Base-by-base conservation (phyloP, 495 filamentous ascomycete species). In the Neurospora discreta region DNA sequence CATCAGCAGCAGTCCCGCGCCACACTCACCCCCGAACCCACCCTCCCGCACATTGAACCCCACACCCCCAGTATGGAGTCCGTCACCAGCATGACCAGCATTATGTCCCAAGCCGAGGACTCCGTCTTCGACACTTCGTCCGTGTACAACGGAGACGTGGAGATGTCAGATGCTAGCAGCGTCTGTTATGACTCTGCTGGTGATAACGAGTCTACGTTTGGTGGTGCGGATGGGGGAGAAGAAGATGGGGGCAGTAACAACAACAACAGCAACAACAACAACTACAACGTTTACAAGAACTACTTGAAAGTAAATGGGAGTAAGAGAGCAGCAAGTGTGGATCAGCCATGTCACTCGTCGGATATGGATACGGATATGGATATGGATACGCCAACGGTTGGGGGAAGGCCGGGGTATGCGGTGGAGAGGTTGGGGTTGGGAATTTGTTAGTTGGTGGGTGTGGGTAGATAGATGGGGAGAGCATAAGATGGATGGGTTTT, bases 101-200 rank as follows among this genome's bases (percentile, higher is more conserved):
- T 38, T 38, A 38, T 20, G 46, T 33, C 38, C 16, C 33, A 42
- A 30, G 36, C 18, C 42, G 39, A 72, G 10, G 16, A 70, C n/a
- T 70, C 39, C 7, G 43, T 16, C 16, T 30, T 41, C 13, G n/a
- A 46, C 16, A 43, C 10, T 6, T 69, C 65, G 23, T 39, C 43
- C 30, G 33, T 30, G 9, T 30, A 41, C 15, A 41, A n/a, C 5
- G 73, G 67, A 72, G 83, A 85, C 42, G 75, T 85, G 16, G 83
- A 85, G 68, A 84, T 82, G 80, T 81, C 80, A 30, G 83, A 86
- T 71, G 76, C 75, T 20, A 78, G 77, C 39, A 83, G 80, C 39
- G 71, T 76, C 16, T 70, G 39, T 13, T 40, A 40, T 40, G 39
- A 73, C 36, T 79, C 78, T 11, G 80, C 73, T 16, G 74, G 78